Conservation (phyloP, 352 stramenopile species). For the Pythium scleroteichum region DNA sequence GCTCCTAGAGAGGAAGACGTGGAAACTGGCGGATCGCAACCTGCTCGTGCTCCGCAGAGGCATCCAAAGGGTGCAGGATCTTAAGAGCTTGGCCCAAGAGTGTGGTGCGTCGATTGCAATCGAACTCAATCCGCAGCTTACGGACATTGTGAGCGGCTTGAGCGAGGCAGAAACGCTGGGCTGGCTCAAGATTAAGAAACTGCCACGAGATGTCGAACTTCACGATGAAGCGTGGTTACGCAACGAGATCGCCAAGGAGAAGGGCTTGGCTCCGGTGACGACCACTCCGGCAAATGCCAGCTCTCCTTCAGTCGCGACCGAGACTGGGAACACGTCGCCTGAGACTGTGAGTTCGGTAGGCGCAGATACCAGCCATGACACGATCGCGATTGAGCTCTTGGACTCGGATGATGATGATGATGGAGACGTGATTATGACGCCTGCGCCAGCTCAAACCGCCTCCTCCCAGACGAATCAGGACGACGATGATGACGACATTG, state of each 20-base stretch:
- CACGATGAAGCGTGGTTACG: slow-evolving; percentile 71
- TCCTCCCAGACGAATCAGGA: background rate
- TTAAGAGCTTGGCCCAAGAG: slow-evolving; percentile 58
- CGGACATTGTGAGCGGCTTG: slow-evolving; percentile 79
- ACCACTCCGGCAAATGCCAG: background rate
- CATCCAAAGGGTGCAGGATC: slow-evolving; percentile 66
- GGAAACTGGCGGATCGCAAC: slow-evolving; percentile 59
- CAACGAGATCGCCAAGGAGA: slow-evolving; percentile 67
- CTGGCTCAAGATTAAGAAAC: slow-evolving; percentile 69
- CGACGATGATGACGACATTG: slow-evolving; percentile 21
- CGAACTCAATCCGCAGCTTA: slow-evolving; percentile 74
- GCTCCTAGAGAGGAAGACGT: slow-evolving; percentile 37
- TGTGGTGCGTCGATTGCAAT: slow-evolving; percentile 73
- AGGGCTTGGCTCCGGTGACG: slow-evolving; percentile 18
- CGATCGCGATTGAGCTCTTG: slow-evolving; percentile 22
- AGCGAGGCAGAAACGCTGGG: slow-evolving; percentile 52
- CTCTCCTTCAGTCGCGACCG: background rate
- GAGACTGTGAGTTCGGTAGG: background rate
- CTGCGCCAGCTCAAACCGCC: background rate
- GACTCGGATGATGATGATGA: slow-evolving; percentile 15
- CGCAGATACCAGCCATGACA: slow-evolving; percentile 2
- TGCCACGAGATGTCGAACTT: slow-evolving; percentile 70
- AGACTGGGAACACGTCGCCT: background rate
- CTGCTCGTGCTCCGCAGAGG: slow-evolving; percentile 71
- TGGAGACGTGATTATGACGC: background rate